Evolutionary conservation across 768 basidiomycete genomes (phyloP), one percentile per base, ranked within the genome.

Genomic region (Hypholoma sublateritium): DNA sequence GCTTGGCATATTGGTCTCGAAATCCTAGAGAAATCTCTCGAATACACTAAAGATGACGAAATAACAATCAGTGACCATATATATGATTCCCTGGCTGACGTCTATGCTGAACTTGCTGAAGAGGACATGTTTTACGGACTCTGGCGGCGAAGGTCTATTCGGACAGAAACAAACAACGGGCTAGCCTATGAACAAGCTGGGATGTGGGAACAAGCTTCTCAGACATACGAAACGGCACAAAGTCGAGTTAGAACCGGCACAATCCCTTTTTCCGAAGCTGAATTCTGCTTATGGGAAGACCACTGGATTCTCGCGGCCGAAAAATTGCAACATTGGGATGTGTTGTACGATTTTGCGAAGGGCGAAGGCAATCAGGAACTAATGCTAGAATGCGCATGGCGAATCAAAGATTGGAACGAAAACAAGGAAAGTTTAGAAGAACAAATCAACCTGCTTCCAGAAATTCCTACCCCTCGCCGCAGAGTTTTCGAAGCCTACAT

Each of bases 221-320:
- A 79, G 58, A 82, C 88, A 39, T 98, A 99, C 71, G 97, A 99
- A 72, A 74, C 77, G 22, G 97, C 95, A 1, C 95, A 98, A 72
- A 86, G 78, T 62, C 91, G 88, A 70, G 88, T 94, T 7, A 81
- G 94, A 45, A 78, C 83, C 3, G 93, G 93, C 4, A 75, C 82
- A 5, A 85, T 97, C 52, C 87, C 95, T 1, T 98, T 95, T 75
- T 89, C 91, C 12, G 97, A 99, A 70, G 80, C 89, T 1, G 97
- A 99, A 70, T 98, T 95, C 70, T 94, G 91, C 65, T 77, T 99
- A 17, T 99, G 97, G 97, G 97, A 99, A 66, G 97, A 99, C 69
- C 97, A 99, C 70, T 99, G 97, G 96, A 91, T 99, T 57, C 75
- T 95, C 7, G 83, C 95, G 1, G 89, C 94, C 0, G 93, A 96